Base-by-base conservation (phyloP, 805 yeast species). In the Candida pseudoglaebosa region DNA sequence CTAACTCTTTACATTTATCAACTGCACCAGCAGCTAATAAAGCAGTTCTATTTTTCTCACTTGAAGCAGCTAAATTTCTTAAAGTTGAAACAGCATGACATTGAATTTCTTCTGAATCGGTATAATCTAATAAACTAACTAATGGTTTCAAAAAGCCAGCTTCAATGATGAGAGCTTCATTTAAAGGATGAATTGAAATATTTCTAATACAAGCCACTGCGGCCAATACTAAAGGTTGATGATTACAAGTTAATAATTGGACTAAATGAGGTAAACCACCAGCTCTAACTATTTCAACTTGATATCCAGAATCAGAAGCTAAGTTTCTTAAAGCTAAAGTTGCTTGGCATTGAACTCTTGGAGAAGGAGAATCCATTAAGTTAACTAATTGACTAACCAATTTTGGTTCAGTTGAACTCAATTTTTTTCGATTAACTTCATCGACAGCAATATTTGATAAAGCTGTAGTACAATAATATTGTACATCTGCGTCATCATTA, bases 131-230 rank as follows among this genome's bases (percentile, higher is more conserved):
- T 44, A 93, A 70, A 7, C 81, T 76, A 13, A 93, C 96, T 50
- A 93, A 75, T 7, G 99, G 98, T 54, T 82, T 81, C 54, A 93
- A 73, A 67, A 93, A 93, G 1, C 99, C 99, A 4, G 98, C 96
- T 48, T 93, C 97, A 40, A 93, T 93, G 34, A 93, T 93, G 41
- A 93, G 72, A 12, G 95, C 91, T 69, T 93, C 99, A 61, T 93
- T 93, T 62, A 86, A 74, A 22, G 99, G 97, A 57, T 93, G 98
- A 45, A 93, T 93, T 6, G 97, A 89, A 40, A 93, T 88, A 61
- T 93, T 93, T 67, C 99, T 81, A 47, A 93, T 88, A 67, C 99
- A 93, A 2, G 99, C 99, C 36, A 93, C 99, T 6, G 98, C 93
- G 5, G 99, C 98, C 40, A 93, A 71, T 8, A 91, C 88, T 45